Base-by-base conservation (phyloP, 257 asterid species). In the Nicotiana obtusifolia region DNA sequence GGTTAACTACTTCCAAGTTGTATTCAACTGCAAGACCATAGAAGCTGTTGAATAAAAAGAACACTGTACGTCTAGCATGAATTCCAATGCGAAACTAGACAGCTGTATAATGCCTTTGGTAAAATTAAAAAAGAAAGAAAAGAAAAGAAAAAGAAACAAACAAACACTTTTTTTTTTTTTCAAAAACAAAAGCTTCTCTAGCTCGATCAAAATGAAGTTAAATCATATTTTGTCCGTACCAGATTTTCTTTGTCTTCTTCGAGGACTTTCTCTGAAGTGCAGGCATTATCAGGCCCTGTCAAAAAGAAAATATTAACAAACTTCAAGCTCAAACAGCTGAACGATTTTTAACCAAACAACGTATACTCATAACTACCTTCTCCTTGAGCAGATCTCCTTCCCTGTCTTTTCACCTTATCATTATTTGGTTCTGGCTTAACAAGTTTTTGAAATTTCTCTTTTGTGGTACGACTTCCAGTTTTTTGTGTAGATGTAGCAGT, bases 191-290 rank as follows among this genome's bases (percentile, higher is more conserved):
- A 8, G 35, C 71, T 14, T 64, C 41, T 5, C 2, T 3, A 28
- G 71, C 44, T 14, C 44, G 13, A 14, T 15, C 41, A 75, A 75
- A 75, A 49, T 49, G 14, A 49, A 49, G 56, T 52, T 52, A 15
- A 75, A 26, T 8, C 24, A 75, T 49, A 24, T 0, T 73, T 24
- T 49, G 10, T 20, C 80, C 44, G 66, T 83, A 95, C 99, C 97
- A 88, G 22, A 87, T 95, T 95, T 85, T 95, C 99, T 85, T 95
- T 93, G 85, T 93, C 88, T 68, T 92, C 99, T 86, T 89, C 86
- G 71, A 86, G 88, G 76, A 81, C 75, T 80, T 85, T 88, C 71
- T 89, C 87, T 71, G 52, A 73, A 33, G 89, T 84, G 33, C 91
- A 84, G 82, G 92, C 64, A 67, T 84, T 78, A 44, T 81, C 67